Percentiles rank a stretch among this genome's conserved stretches.
Evolutionary conservation across 2,329 filamentous ascomycete genomes (phyloP).

Genomic region (Plenodomus biglobosus): DNA sequence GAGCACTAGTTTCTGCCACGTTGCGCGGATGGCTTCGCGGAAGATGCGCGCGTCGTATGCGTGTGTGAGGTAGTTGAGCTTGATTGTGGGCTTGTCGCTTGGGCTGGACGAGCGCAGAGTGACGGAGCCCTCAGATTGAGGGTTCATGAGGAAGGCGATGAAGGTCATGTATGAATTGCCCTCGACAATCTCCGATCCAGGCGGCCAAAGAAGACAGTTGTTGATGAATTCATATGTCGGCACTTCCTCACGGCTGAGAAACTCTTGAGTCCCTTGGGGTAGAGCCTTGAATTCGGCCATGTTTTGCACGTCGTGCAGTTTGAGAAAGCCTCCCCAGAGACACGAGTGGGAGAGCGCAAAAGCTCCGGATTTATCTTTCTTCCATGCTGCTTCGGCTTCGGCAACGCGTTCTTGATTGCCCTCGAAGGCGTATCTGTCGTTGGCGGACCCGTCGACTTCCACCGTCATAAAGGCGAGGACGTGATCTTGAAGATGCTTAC

Average conservation of each 20-base stretch:
- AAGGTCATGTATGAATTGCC: constrained; percentile 42
- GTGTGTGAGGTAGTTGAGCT: constrained; percentile 56
- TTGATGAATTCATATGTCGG: constrained; percentile 60
- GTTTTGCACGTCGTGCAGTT: constrained; percentile 46
- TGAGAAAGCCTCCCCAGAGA: constrained; percentile 58
- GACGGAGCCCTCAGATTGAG: constrained; percentile 56
- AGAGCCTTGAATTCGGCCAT: constrained; percentile 50
- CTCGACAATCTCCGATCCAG: constrained; percentile 21
- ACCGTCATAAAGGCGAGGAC: constrained; percentile 51
- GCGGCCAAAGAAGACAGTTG: constrained; percentile 26
- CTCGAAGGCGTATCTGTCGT: constrained; percentile 48
- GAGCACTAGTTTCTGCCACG: constrained; percentile 45
- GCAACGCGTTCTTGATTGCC: constrained; percentile 34
- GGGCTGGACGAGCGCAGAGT: constrained; percentile 58
- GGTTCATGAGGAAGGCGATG: constrained; percentile 52
- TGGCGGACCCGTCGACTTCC: constrained; percentile 39
- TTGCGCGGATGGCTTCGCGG: constrained; percentile 42
- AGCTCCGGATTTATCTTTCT: constrained; percentile 38
- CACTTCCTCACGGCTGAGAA: constrained; percentile 53
- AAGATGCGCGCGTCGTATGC: constrained; percentile 54
- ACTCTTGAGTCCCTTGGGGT: constrained; percentile 47
- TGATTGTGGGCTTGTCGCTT: constrained; percentile 53
- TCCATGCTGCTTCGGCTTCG: constrained; percentile 51
- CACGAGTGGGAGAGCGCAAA: constrained; percentile 47
- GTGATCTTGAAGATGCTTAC: constrained; percentile 52